These are phyloP conservation scores for Tuber umbilicatum DNA, from an alignment of 495 filamentous ascomycete species.

Conservation along the genomic window DNA sequence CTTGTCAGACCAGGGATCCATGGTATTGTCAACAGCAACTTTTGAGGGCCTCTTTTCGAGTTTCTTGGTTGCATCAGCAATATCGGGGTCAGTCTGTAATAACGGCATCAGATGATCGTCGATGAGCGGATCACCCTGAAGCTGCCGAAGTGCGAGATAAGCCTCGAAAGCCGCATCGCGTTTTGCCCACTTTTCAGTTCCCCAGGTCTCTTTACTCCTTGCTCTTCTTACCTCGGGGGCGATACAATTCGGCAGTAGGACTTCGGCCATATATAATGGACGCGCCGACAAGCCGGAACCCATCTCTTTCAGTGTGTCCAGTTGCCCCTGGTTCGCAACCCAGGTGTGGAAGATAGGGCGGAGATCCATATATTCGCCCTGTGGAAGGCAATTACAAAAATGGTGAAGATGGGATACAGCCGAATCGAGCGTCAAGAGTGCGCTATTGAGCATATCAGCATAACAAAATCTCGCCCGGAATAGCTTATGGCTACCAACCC, in stretches of 20 bases:
- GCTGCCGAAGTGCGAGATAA: slow-evolving; percentile 62
- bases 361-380: slow-evolving; percentile 51
- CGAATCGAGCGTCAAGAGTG: slow-evolving; percentile 64
- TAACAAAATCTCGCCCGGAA: not conserved
- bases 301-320: slow-evolving; percentile 6
- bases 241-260: slow-evolving; percentile 67
- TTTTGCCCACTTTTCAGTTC: slow-evolving; percentile 64
- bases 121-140: slow-evolving; percentile 52
- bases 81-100: slow-evolving; percentile 40
- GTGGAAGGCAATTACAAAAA: slow-evolving; percentile 64
- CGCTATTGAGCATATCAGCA: slow-evolving; percentile 48
- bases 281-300: slow-evolving; percentile 30
- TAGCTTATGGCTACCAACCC: slow-evolving; percentile 43
- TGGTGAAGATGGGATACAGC: slow-evolving; percentile 71
- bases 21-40: slow-evolving; percentile 50
- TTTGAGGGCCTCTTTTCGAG: slow-evolving; percentile 49
- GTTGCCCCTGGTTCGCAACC: slow-evolving; percentile 26
- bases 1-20: slow-evolving; percentile 56
- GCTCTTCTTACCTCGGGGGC: slow-evolving; percentile 55
- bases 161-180: slow-evolving; percentile 82
- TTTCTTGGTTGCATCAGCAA: slow-evolving; percentile 34
- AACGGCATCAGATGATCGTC: slow-evolving; percentile 74
- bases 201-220: slow-evolving; percentile 54
- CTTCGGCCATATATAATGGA: slow-evolving; percentile 47
- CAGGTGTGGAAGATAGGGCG: slow-evolving; percentile 49